Evolutionary conservation across 129 eudicot species (phyloP), one percentile per base, ranked within the genome.

Genomic region (Apium graveolens): DNA sequence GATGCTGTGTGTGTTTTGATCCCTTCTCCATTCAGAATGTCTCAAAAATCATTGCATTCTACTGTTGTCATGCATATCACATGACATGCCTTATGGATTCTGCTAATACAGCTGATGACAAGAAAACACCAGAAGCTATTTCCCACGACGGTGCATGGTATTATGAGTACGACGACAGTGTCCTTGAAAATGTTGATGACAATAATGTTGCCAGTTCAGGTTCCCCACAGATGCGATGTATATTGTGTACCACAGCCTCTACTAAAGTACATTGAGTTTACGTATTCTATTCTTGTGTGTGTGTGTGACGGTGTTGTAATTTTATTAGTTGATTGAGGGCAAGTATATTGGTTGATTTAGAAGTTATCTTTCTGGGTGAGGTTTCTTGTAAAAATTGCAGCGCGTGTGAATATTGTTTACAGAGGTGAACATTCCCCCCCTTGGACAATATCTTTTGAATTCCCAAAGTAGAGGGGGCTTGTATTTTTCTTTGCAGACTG

Each of bases 51-150:
- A 83, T 90, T 26, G 89, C 84, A 26, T 95, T 95, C 96, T 95
- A 92, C 78, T 95, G 99, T 45, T 95, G 96, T 80, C 99, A 95
- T 66, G 93, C 96, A 24, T 95, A 95, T 80, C 99, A 95, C 83
- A 74, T 83, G 82, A 84, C 90, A 60, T 95, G 99, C 83, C 90
- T 92, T 27, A 75, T 80, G 84, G 97, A 95, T 55, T 95, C 97
- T 32, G 83, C 89, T 73, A 78, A 69, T 73, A 81, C 89, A 24
- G 79, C 87, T 42, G 83, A 70, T 66, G 84, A 81, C 65, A 86
- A 90, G 73, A 90, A 91, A 83, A 60, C 65, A 21, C 37, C 80
- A 46, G 81, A 42, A 5, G 62, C 80, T 65, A 31, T 83, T 39
- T 75, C 92, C 72, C 71, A 39, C 11, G 74, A 66, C 11, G 78